A percentile compares a stretch with the other conserved stretches of the same genome.
Conservation (phyloP, 164 flowering plant genomes). For the Litsea cubeba region DNA sequence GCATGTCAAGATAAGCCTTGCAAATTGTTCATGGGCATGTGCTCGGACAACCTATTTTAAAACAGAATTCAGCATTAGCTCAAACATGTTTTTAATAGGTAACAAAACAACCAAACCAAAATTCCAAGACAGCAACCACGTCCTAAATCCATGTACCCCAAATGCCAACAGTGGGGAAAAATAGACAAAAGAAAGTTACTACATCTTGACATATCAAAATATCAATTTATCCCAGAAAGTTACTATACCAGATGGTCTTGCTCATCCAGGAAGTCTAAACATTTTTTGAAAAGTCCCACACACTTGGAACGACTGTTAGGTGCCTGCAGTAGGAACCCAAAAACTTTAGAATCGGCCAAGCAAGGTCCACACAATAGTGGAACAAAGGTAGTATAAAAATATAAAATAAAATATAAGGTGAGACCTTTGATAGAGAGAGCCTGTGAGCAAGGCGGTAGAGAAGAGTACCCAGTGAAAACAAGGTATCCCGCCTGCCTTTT, state of each 20-base stretch:
- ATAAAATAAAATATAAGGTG: neutral
- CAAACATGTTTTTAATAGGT: too few relatives aligned
- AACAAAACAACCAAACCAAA: too few relatives aligned
- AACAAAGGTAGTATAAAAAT: neutral
- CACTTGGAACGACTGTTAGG: slow-evolving; percentile 65
- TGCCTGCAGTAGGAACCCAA: slow-evolving; percentile 43
- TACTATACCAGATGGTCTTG: slow-evolving; percentile 77
- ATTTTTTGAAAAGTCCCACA: slow-evolving; percentile 64
- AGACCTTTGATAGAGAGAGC: slow-evolving; percentile 86
- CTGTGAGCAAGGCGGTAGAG: slow-evolving; percentile 89
- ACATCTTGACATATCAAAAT: too few relatives aligned
- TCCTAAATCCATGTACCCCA: too few relatives aligned
- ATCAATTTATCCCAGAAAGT: too few relatives aligned
- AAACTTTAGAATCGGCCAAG: slow-evolving; percentile 8
- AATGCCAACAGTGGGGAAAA: too few relatives aligned
- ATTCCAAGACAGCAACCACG: too few relatives aligned
- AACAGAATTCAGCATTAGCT: neutral
- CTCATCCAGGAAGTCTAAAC: slow-evolving; percentile 77
- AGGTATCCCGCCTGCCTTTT: slow-evolving; percentile 67
- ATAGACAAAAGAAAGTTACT: neutral
- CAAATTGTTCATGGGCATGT: slow-evolving; percentile 93
- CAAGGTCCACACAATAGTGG: neutral
- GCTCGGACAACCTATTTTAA: slow-evolving; percentile 80
- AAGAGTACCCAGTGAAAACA: slow-evolving; percentile 78
- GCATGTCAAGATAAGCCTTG: slow-evolving; percentile 73